These are phyloP conservation scores for Kalaharituber pfeilii DNA, from an alignment of 2,329 filamentous ascomycete genomes.

Conservation along the genomic window DNA sequence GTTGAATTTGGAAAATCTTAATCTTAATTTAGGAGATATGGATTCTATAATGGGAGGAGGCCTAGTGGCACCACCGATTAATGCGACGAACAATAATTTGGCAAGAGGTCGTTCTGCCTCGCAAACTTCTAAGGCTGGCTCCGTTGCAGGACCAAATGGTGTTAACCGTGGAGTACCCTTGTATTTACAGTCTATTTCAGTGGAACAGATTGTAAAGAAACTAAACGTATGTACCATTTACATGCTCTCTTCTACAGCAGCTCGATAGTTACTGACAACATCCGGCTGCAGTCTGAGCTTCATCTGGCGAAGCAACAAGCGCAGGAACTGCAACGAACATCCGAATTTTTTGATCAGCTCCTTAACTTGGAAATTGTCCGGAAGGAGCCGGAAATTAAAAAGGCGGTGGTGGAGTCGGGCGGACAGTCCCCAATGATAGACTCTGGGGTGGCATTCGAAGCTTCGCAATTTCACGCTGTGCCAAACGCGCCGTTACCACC, in stretches of 20 bases:
- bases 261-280: constrained; percentile 21
- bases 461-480: not conserved
- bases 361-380: constrained; percentile 32
- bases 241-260: constrained; percentile 18
- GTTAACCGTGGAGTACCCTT: constrained; percentile 53
- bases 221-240: constrained; percentile 45
- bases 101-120: constrained; percentile 34
- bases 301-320: constrained; percentile 75
- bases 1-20: constrained; percentile 22
- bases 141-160: constrained; percentile 29
- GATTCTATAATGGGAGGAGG: constrained; percentile 5
- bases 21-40: constrained; percentile 24
- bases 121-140: constrained; percentile 38
- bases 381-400: not conserved
- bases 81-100: constrained; percentile 44
- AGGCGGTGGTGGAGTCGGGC: not conserved
- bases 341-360: constrained; percentile 62
- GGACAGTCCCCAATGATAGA: constrained; percentile 1
- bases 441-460: not conserved
- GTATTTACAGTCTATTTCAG: constrained; percentile 74
- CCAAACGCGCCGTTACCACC: constrained; percentile 19
- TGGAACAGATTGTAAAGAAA: constrained; percentile 84
- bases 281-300: constrained; percentile 68
- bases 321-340: constrained; percentile 65
- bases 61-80: constrained; percentile 38